These are phyloP conservation scores for Yarrowia sp. DNA, from an alignment of 805 yeast genomes.

Conservation along the genomic window DNA sequence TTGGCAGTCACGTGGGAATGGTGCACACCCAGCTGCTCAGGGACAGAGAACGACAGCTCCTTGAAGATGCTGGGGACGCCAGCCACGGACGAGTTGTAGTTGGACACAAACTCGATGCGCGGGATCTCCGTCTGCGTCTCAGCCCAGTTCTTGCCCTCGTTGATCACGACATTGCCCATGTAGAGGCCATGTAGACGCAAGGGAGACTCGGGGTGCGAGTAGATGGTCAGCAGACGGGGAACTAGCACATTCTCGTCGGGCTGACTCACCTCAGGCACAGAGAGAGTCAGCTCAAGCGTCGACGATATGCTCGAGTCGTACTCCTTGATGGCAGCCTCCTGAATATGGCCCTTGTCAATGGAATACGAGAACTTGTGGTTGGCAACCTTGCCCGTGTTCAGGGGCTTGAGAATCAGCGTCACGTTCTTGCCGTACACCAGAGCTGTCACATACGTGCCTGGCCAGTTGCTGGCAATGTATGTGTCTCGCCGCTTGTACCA, in stretches of 20 bases:
- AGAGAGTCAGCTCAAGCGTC: slow-evolving; percentile 16
- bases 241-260: not conserved
- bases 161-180: slow-evolving; percentile 38
- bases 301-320: slow-evolving; percentile 21
- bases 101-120: slow-evolving; percentile 39
- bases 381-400: slow-evolving; percentile 20
- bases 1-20: slow-evolving; percentile 21
- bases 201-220: slow-evolving; percentile 29
- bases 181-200: slow-evolving; percentile 27
- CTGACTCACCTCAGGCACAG: not conserved
- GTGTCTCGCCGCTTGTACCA: slow-evolving; percentile 38
- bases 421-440: slow-evolving; percentile 34
- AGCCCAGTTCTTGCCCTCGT: slow-evolving; percentile 38
- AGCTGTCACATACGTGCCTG: slow-evolving; percentile 35
- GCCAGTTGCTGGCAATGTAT: slow-evolving; percentile 39
- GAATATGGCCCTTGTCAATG: slow-evolving; percentile 12
- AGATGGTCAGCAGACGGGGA: slow-evolving; percentile 26
- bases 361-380: slow-evolving; percentile 28
- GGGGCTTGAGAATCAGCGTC: slow-evolving; percentile 26
- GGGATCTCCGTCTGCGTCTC: slow-evolving; percentile 22
- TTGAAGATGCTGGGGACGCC: slow-evolving; percentile 11
- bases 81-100: slow-evolving; percentile 20
- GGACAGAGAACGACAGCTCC: slow-evolving; percentile 19
- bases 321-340: slow-evolving; percentile 14
- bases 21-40: slow-evolving; percentile 26